Evolutionary conservation across 108 stramenopile genomes (phyloP).

Genomic region (Seminavis robusta): DNA sequence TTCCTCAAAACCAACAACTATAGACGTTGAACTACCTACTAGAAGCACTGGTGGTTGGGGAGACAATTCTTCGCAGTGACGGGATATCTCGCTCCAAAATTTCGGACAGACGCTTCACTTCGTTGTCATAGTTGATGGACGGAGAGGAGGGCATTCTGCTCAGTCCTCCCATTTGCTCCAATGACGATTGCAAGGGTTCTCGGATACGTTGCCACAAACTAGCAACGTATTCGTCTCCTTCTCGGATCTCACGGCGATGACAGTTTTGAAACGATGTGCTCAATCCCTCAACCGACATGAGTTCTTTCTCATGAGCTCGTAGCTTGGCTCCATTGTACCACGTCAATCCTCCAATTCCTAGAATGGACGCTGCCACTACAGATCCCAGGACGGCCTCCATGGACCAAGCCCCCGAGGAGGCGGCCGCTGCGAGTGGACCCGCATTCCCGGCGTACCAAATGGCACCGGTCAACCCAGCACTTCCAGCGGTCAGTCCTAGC

Average conservation of each 20-base stretch:
- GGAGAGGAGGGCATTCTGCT: constrained; percentile 26
- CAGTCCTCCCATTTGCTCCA: constrained; percentile 59
- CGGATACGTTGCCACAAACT: constrained; percentile 86
- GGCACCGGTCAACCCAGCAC: constrained; percentile 1
- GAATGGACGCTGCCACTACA: constrained; percentile 56
- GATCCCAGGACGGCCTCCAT: constrained; percentile 39
- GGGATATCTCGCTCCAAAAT: constrained; percentile 89
- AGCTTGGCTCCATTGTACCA: constrained; percentile 74
- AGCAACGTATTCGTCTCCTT: constrained; percentile 86
- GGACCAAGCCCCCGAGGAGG: neutral
- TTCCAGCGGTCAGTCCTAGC: constrained; percentile 32
- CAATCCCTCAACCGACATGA: constrained; percentile 57
- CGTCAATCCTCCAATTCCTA: constrained; percentile 70
- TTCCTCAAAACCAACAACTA: too few relatives aligned
- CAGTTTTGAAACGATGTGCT: constrained; percentile 67
- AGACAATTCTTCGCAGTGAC: constrained; percentile 69
- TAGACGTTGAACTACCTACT: too few relatives aligned
- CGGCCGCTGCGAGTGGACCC: constrained; percentile 4
- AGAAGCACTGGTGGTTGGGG: too few relatives aligned
- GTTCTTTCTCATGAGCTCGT: constrained; percentile 50
- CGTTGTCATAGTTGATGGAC: constrained; percentile 39
- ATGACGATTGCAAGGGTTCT: constrained; percentile 50
- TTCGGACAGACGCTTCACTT: constrained; percentile 58
- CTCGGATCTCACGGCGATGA: constrained; percentile 77
- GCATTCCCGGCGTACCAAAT: too few relatives aligned